A percentile compares a stretch with the other conserved stretches of the same genome.
These are phyloP conservation scores for Triangularia verruculosa DNA, from an alignment of 2,329 filamentous ascomycete genomes.

Conservation along the genomic window DNA sequence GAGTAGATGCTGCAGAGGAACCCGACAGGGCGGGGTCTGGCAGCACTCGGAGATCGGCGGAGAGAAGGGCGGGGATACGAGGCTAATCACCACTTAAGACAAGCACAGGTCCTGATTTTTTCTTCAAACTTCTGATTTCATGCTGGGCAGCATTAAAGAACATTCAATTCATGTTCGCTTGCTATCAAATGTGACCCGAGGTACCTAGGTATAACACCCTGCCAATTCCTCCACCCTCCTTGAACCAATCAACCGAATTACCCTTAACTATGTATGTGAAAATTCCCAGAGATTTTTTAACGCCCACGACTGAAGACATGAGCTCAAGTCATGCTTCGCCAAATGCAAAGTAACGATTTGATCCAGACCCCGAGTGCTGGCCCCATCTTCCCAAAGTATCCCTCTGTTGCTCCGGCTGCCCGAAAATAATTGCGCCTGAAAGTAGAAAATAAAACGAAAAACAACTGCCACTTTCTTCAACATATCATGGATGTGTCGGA, in stretches of 20 bases:
- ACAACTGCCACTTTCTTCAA: not conserved
- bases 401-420: slow-evolving; percentile 7
- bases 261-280: not conserved
- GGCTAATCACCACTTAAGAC: not conserved
- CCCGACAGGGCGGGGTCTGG: not conserved
- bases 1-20: not conserved
- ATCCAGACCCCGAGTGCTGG: not conserved
- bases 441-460: slow-evolving; percentile 10
- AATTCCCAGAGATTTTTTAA: slow-evolving; percentile 16
- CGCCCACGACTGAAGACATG: slow-evolving; percentile 15
- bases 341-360: slow-evolving; percentile 11
- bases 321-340: slow-evolving; percentile 9
- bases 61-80: not conserved
- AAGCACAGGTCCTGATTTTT: not conserved
- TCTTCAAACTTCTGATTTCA: not conserved
- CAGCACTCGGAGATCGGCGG: not conserved
- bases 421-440: slow-evolving; percentile 4
- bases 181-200: not conserved
- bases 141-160: not conserved
- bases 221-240: not conserved
- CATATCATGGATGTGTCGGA: not conserved
- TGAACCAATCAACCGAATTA: not conserved
- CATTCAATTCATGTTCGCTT: not conserved
- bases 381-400: slow-evolving; percentile 9
- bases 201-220: not conserved